Evolutionary conservation across 495 filamentous ascomycete species (phyloP).

Genomic region (Lepraria neglecta): DNA sequence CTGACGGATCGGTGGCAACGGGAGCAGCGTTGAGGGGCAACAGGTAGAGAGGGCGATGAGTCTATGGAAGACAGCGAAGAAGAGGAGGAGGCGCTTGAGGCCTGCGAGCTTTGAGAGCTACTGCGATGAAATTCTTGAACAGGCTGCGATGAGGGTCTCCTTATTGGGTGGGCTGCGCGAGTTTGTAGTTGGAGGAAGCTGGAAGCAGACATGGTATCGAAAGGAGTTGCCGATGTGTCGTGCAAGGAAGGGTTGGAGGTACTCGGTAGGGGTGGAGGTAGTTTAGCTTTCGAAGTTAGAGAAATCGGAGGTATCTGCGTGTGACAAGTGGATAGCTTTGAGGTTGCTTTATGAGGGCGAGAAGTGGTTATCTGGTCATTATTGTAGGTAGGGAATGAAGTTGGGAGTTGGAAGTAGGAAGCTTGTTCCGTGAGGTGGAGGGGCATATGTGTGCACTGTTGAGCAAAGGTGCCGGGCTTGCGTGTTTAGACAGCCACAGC

Average conservation of each 20-base stretch:
- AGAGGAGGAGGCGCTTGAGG: not conserved
- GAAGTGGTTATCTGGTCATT: no score
- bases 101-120: not conserved
- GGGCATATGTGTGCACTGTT: not conserved
- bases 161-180: slow-evolving; percentile 27
- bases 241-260: not conserved
- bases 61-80: slow-evolving; percentile 28
- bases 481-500: not conserved
- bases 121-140: slow-evolving; percentile 7
- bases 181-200: slow-evolving; percentile 37
- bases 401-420: no score
- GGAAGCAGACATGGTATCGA: slow-evolving; percentile 37
- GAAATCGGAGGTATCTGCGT: no score
- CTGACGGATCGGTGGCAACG: slow-evolving; percentile 47
- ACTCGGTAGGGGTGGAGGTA: not conserved
- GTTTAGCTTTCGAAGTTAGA: not conserved
- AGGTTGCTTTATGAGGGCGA: no score
- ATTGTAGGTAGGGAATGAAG: no score
- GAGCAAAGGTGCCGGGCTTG: not conserved
- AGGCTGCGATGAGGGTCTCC: slow-evolving; percentile 7
- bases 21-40: slow-evolving; percentile 45
- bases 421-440: not conserved
- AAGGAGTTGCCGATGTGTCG: not conserved
- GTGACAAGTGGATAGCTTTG: no score
- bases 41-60: slow-evolving; percentile 25